phyloP scores from a whole-genome alignment of 352 stramenopile genomes.

The Pythium sukuiense region DNA sequence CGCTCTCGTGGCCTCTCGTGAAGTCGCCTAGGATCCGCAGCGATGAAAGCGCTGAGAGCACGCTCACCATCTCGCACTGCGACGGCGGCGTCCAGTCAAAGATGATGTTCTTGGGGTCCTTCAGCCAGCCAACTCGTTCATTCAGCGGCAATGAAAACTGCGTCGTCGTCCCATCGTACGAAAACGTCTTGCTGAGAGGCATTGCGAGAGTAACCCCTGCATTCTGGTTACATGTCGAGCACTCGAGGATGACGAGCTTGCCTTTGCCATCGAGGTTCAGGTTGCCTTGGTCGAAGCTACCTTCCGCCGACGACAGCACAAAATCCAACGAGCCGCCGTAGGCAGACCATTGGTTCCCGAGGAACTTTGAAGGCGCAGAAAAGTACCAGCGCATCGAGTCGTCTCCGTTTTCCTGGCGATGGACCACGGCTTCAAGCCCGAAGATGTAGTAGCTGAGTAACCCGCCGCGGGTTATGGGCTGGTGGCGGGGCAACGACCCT shows the following conservation, averaged over 20 bases:
- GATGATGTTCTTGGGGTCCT: conserved; percentile 91
- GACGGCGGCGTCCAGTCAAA: conserved; percentile 60
- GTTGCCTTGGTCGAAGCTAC: conserved; percentile 80
- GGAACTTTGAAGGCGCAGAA: conserved; percentile 75
- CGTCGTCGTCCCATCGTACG: conserved; percentile 80
- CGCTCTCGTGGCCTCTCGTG: conserved; percentile 87
- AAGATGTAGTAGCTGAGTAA: conserved; percentile 91
- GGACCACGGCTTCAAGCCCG: conserved; percentile 66
- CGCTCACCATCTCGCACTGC: conserved; percentile 88
- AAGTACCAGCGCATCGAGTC: conserved; percentile 90
- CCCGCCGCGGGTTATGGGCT: conserved; percentile 64
- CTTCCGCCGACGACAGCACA: conserved; percentile 87
- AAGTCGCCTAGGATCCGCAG: conserved; percentile 91
- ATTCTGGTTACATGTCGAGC: conserved; percentile 79
- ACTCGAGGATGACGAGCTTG: conserved; percentile 87
- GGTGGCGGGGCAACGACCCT: conserved; percentile 34
- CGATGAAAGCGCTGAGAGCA: conserved; percentile 82
- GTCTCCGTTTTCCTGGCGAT: conserved; percentile 61
- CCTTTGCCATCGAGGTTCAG: conserved; percentile 64
- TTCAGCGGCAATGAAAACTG: conserved; percentile 81
- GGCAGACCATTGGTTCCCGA: conserved; percentile 84
- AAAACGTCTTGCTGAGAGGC: conserved; percentile 70
- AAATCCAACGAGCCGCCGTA: conserved; percentile 92
- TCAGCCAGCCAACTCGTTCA: conserved; percentile 86
- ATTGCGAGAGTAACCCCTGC: conserved; percentile 83